Base-by-base conservation (phyloP, 1,139 yeast species). In the Pichia norvegensis region DNA sequence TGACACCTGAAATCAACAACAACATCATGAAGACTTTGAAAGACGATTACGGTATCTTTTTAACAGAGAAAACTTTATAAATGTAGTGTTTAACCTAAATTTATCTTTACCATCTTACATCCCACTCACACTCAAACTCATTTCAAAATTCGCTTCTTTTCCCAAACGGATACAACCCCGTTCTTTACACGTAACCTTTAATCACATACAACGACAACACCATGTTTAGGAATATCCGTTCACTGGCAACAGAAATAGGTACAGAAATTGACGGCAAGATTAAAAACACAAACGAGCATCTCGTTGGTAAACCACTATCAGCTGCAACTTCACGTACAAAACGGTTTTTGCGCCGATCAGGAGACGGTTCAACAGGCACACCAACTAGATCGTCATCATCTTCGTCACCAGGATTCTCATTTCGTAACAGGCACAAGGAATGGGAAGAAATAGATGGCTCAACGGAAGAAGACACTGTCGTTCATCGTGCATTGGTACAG, bases 21-120 rank as follows among this genome's bases (percentile, higher is more conserved):
- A 92, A 97, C 54, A 76, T 92, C 68, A 82, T 90, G 81, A 81
- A 87, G 70, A 82, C 85, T 58, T 79, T 92, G 72, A 87, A 87
- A 77, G 95, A 87, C 49, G 82, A 85, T 50, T 85, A 87, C 67
- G 87, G 85, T 52, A 90, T 92, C 59, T 88, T 70, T 76, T 76
- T 90, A 67, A 80, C 79, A 56, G 98, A 92, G 72, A 88, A 88
- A 78, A 82, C 90, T 55, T 64, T 80, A 60, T 60, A 60, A 56
- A 16, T 42, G 14, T 29, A n/a, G 14, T 33, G n/a, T n/a, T n/a
- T n/a, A n/a, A n/a, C n/a, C n/a, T n/a, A n/a, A 33, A 13, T 19
- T n/a, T 19, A 16, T 9, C 9, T 43, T 25, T n/a, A n/a, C n/a
- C n/a, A n/a, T n/a, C 20, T 21, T 25, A 17, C 2, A 19, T 14